Evolutionary conservation across 345 rosid genomes (phyloP), one percentile per base, ranked within the genome.

Genomic region (Populus nigra): DNA sequence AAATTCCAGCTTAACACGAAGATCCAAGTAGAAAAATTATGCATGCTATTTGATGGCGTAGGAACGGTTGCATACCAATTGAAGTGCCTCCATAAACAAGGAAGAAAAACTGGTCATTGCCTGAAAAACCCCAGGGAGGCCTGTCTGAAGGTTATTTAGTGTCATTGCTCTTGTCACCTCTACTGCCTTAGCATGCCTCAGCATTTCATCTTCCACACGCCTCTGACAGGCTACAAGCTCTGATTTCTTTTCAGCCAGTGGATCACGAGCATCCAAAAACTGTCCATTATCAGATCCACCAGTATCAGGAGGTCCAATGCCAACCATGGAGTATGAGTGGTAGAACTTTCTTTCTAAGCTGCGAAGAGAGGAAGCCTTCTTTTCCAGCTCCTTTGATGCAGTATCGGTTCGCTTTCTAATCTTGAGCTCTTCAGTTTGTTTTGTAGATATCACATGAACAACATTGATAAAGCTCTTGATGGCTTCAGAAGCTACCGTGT

Each of bases 401-500:
- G 87, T 73, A 75, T 93, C 98, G 0, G 94, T 89, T 85, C 89
- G 78, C 85, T 91, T 96, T 80, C 89, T 90, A 31, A 92, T 82
- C 89, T 92, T 96, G 47, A 91, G 84, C 82, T 96, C 99, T 78
- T 91, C 99, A 0, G 86, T 47, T 84, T 96, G 99, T 83, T 96
- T 89, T 16, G 59, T 81, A 0, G 92, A 87, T 85, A 96, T 96
- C 83, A 80, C 99, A 22, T 88, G 95, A 45, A 96, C 94, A 49
- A 96, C 90, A 2, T 89, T 89, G 83, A 92, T 86, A 68, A 96
- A 93, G 89, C 99, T 96, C 87, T 92, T 96, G 86, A 96, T 96
- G 76, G 99, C 99, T 86, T 90, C 99, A 1, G 99, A 96, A 77
- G 97, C 98, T 18, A 96, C 99, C 1, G 94, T 91, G 82, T 96